A percentile compares a stretch with the other conserved stretches of the same genome.
These are phyloP conservation scores for Favolaschia claudopus DNA, from an alignment of 768 basidiomycete genomes.

Conservation along the genomic window DNA sequence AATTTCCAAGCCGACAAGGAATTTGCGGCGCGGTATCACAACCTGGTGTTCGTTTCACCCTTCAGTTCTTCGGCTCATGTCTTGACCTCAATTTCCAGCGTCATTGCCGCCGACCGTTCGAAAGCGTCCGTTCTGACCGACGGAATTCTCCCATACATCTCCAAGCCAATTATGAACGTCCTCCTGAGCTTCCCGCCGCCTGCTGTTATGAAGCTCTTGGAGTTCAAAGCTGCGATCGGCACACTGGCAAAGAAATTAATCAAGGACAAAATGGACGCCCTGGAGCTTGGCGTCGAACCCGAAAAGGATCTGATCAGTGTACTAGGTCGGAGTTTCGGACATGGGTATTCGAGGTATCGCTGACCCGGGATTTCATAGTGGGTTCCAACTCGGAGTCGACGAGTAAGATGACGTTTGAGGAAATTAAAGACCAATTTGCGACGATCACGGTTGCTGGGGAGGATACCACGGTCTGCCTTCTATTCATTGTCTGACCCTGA, in stretches of 20 bases:
- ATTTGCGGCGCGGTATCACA: conserved; percentile 21
- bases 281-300: conserved; percentile 21
- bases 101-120: conserved; percentile 24
- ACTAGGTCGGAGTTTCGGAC: conserved; percentile 5
- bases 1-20: conserved; percentile 27
- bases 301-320: conserved; percentile 24
- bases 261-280: conserved; percentile 20
- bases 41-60: conserved; percentile 16
- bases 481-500: neutral
- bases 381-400: conserved; percentile 18
- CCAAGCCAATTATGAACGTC: conserved; percentile 14
- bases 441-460: conserved; percentile 24
- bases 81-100: neutral
- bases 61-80: neutral
- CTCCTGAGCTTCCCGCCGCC: conserved; percentile 19
- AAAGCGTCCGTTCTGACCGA: conserved; percentile 19
- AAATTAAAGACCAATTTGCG: conserved; percentile 22
- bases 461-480: conserved; percentile 22
- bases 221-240: conserved; percentile 23
- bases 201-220: conserved; percentile 16
- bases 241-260: conserved; percentile 16
- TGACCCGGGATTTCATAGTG: neutral
- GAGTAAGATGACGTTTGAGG: conserved; percentile 22
- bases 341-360: neutral
- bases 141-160: conserved; percentile 24